Evolutionary conservation across 495 filamentous ascomycete genomes (phyloP), one percentile per base, ranked within the genome.

Genomic region (Podospora pseudocomata): DNA sequence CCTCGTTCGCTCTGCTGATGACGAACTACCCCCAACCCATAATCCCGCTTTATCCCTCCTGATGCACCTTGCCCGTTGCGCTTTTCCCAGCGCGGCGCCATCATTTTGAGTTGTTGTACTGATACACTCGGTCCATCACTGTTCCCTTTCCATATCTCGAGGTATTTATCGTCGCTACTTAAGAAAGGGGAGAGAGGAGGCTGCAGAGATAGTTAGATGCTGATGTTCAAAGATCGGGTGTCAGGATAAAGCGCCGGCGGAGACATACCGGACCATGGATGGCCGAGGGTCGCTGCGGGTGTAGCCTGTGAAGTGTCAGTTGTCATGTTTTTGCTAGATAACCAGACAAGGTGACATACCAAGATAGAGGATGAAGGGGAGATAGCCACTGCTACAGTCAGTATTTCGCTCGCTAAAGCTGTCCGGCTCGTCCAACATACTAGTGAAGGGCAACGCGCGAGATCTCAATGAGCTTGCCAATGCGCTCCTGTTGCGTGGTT

Each of bases 371-470:
- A 99, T 96, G 80, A 99, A 81, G 77, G 95, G 95, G 60, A 99
- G 86, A 78, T 97, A 99, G 79, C 95, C 95, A 84, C 94, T 97
- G 74, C 68, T 26, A 72, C 16, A 60, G 80, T 86, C 65, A 85
- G 80, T 70, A 67, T 69, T 26, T 20, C 6, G n/a, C 23, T 20
- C 34, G 58, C 66, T 64, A 57, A 67, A 63, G 53, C 65, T 34
- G 53, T 65, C 67, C 54, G 62, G n/a, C 61, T 55, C 11, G 53
- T 13, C 67, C 9, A 19, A 66, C 87, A 60, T 87, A 97, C 94
- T 98, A 99, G 83, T 99, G 95, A 77, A 99, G 91, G n/a, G 92
- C 92, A 71, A 98, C 88, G 68, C 94, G 88, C 65, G 93, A 96
- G 77, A 97, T 83, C 78, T 99, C 95, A 74, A 99, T 92, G 77